Evolutionary conservation across 345 rosid genomes (phyloP).

Genomic region (Arabis hirsuta): DNA sequence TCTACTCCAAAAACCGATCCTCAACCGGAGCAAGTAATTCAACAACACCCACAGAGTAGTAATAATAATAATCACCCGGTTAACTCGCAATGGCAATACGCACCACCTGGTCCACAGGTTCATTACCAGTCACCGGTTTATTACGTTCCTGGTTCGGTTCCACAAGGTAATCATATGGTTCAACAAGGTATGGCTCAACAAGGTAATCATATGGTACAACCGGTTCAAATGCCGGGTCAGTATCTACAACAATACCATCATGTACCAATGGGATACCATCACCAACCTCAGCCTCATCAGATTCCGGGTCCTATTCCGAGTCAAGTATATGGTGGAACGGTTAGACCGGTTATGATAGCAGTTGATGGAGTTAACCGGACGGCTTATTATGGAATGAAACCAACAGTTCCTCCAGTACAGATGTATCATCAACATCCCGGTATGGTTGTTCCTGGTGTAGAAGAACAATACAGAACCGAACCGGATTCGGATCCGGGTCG

Average conservation of each 20-base stretch:
- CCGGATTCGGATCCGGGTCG: slow-evolving; percentile 56
- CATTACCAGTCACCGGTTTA: slow-evolving; percentile 73
- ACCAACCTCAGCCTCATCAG: slow-evolving; percentile 51
- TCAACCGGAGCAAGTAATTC: slow-evolving; percentile 47
- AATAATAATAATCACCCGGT: slow-evolving; percentile 48
- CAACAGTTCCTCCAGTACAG: slow-evolving; percentile 53
- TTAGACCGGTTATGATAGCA: slow-evolving; percentile 51
- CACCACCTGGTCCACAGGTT: slow-evolving; percentile 45
- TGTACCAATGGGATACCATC: slow-evolving; percentile 70
- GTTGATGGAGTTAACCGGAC: slow-evolving; percentile 62
- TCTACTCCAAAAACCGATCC: slow-evolving; percentile 35
- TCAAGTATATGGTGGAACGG: slow-evolving; percentile 61
- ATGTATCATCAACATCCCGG: slow-evolving; percentile 56
- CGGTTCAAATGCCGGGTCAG: slow-evolving; percentile 52
- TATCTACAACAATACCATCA: slow-evolving; percentile 69
- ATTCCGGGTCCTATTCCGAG: slow-evolving; percentile 54
- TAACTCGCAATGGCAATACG: slow-evolving; percentile 62
- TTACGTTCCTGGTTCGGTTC: slow-evolving; percentile 62
- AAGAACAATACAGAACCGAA: slow-evolving; percentile 52
- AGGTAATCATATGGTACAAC: slow-evolving; percentile 56
- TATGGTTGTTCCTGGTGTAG: slow-evolving; percentile 60
- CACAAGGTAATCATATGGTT: slow-evolving; percentile 52
- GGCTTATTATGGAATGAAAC: slow-evolving; percentile 65
- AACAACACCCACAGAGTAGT: slow-evolving; percentile 21
- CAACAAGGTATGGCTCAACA: slow-evolving; percentile 55